Percentiles rank a stretch among this genome's conserved stretches.
phyloP scores from a whole-genome alignment of 352 stramenopile species.

The Pythium coloratum region DNA sequence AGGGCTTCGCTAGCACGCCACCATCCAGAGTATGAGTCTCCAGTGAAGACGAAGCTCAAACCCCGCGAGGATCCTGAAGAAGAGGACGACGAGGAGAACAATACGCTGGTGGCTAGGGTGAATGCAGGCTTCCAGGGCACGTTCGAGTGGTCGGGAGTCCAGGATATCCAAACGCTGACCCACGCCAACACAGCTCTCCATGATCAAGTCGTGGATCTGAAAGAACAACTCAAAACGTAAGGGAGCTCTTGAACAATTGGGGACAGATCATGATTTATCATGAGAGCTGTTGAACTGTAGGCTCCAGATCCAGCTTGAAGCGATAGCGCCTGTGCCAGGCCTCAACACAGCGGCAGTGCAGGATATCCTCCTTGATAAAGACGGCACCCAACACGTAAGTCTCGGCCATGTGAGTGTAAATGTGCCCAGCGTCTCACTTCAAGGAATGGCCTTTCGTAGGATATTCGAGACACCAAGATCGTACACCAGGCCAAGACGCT shows the following conservation, averaged over 20 bases:
- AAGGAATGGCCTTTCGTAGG: constrained; percentile 29
- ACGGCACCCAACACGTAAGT: constrained; percentile 54
- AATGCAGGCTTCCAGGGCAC: constrained; percentile 24
- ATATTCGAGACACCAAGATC: constrained; percentile 77
- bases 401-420: not conserved
- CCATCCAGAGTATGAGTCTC: constrained; percentile 12
- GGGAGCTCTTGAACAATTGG: not conserved
- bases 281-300: constrained; percentile 25
- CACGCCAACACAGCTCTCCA: constrained; percentile 51
- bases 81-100: constrained; percentile 26
- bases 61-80: constrained; percentile 18
- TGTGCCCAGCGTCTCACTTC: not conserved
- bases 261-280: no score
- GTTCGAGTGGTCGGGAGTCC: constrained; percentile 50
- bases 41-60: not conserved
- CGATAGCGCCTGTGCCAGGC: constrained; percentile 60
- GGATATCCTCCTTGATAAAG: constrained; percentile 65
- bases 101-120: not conserved
- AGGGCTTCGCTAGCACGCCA: constrained; percentile 6
- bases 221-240: constrained; percentile 62
- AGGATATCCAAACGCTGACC: constrained; percentile 68
- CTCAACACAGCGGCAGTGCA: constrained; percentile 50
- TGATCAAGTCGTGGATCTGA: constrained; percentile 45
- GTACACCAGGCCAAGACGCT: constrained; percentile 76
- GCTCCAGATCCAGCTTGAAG: constrained; percentile 71